These are phyloP conservation scores for Pleurotus tuber-regium DNA, from an alignment of 768 basidiomycete genomes.

Conservation along the genomic window DNA sequence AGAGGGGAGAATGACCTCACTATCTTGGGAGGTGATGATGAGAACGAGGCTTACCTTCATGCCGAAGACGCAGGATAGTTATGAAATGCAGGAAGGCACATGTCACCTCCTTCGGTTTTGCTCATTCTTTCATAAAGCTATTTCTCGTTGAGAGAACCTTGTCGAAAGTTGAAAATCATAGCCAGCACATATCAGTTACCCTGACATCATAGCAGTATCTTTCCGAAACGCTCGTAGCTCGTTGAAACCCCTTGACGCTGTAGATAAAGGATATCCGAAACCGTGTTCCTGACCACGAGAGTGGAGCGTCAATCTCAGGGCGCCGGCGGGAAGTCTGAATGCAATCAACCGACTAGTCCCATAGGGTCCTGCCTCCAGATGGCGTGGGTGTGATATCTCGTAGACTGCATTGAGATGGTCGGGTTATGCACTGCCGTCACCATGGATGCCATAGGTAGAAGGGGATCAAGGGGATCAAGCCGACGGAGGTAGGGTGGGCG, in stretches of 20 bases:
- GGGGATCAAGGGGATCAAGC: slow-evolving; percentile 7
- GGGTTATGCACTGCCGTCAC: background rate
- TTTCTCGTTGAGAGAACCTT: background rate
- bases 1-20: background rate
- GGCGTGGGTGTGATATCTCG: too few species aligned
- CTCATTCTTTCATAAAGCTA: background rate
- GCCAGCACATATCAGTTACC: too few species aligned
- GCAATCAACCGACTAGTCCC: slow-evolving; percentile 1
- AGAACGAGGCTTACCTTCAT: background rate
- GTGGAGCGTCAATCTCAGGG: slow-evolving; percentile 5
- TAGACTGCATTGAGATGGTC: background rate
- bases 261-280: background rate
- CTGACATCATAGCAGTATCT: too few species aligned
- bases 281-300: background rate
- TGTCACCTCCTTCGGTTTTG: background rate
- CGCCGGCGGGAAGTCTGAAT: slow-evolving; percentile 11
- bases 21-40: background rate
- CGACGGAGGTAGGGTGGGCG: slow-evolving; percentile 7
- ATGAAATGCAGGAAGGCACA: background rate
- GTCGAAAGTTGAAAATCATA: too few species aligned
- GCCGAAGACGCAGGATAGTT: background rate
- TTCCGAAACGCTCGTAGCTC: background rate
- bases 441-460: background rate
- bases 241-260: background rate
- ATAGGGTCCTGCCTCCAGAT: slow-evolving; percentile 3